phyloP scores from a whole-genome alignment of 2,329 filamentous ascomycete species.

The Gremmenia infestans region DNA sequence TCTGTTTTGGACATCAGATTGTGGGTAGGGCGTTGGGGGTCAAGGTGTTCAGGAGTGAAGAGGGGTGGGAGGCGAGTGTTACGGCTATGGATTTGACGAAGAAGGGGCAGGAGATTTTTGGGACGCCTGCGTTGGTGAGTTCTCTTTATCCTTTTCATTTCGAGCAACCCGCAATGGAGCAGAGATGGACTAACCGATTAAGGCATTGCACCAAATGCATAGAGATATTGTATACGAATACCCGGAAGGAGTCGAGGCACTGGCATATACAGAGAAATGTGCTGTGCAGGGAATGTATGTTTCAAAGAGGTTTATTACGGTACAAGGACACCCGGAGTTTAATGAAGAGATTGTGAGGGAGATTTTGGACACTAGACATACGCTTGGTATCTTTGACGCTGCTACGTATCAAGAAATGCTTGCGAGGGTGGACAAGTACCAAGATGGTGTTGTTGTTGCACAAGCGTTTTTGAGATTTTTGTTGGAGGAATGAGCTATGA shows the following conservation, averaged over 20 bases:
- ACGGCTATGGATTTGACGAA: conserved; percentile 62
- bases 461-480: conserved; percentile 74
- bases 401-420: conserved; percentile 65
- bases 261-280: conserved; percentile 64
- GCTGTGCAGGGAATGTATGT: conserved; percentile 75
- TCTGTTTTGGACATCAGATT: conserved; percentile 89
- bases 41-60: conserved; percentile 59
- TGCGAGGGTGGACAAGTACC: conserved; percentile 56
- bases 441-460: conserved; percentile 76
- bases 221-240: conserved; percentile 66
- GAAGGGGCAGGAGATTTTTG: conserved; percentile 68
- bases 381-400: conserved; percentile 64
- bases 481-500: conserved; percentile 42
- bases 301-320: conserved; percentile 60
- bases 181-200: neutral
- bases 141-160: neutral
- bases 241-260: conserved; percentile 54
- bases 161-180: neutral
- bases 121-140: conserved; percentile 52
- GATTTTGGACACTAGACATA: conserved; percentile 59
- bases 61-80: conserved; percentile 80
- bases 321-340: conserved; percentile 88
- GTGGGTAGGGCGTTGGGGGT: conserved; percentile 66
- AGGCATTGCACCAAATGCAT: conserved; percentile 83
- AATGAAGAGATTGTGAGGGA: conserved; percentile 65